Base-by-base conservation (phyloP, 2,329 filamentous ascomycete genomes). In the Cercospora berteroae region DNA sequence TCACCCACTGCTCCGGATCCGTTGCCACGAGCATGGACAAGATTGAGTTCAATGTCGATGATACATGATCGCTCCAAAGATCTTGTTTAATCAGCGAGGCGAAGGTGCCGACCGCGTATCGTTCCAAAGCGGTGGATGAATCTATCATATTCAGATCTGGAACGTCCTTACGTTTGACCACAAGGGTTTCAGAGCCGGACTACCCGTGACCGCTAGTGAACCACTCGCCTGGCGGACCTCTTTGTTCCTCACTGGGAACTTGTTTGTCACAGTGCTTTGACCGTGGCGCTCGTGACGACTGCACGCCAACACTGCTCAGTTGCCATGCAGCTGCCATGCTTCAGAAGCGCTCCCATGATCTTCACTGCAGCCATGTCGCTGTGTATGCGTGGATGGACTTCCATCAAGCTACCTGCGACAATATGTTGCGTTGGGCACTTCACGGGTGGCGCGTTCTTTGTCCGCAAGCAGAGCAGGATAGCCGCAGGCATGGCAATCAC, bases 401-500 rank as follows among this genome's bases (percentile, higher is more conserved):
- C 13, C 23, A 4, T 25, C 16, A 55, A 25, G 23, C 23, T 27
- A 29, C 48, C 16, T 55, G 60, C 25, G 60, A 62, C 61, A 58
- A 64, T 31, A 23, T 44, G 18, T 58, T 20, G 29, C 33, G 50
- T 58, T 48, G 13, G 33, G 36, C 36, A 59, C 48, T 60, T 56
- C 36, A 60, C 23, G 61, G n/a, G 36, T 25, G 25, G 31, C 57
- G 13, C 42, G 57, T 52, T 65, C 73, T 74, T 74, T 73, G 73
- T 74, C 70, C 68, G 71, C 65, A 70, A 73, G 69, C 69, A 70
- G 69, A 61, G 29, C 63, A 60, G 61, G 64, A 68, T 63, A 64
- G 59, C 61, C 62, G 50, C 65, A 29, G 65, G 64, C 68, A 56
- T 69, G 65, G 68, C 62, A 71, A 70, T 72, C 66, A 69, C 65